Percentiles rank a stretch among this genome's conserved stretches.
Evolutionary conservation across 1,284 basidiomycete species (phyloP).

Genomic region (Puccinia polysora): DNA sequence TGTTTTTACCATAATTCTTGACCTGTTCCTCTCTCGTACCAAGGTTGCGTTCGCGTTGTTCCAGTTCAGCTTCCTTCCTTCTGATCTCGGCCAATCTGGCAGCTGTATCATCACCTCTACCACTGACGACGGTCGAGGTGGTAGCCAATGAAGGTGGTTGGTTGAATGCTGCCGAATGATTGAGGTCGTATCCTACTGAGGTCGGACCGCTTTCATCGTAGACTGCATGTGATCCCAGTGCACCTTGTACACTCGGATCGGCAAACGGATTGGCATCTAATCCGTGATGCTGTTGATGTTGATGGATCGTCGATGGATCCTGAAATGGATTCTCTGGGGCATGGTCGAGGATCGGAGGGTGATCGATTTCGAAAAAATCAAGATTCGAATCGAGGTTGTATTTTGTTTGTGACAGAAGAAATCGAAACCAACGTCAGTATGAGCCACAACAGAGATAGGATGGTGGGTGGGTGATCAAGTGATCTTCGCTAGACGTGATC

Average conservation of each 20-base stretch:
- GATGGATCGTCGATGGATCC: conserved; percentile 12
- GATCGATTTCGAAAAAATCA: too few species aligned
- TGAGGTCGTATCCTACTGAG: neutral
- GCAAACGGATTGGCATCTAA: conserved; percentile 52
- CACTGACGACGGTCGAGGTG: conserved; percentile 11
- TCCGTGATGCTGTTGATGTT: conserved; percentile 29
- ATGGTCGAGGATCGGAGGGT: too few species aligned
- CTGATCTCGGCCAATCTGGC: conserved; percentile 62
- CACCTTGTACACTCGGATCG: conserved; percentile 51
- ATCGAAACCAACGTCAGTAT: too few species aligned
- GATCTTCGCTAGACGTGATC: too few species aligned
- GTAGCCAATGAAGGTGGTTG: conserved; percentile 37
- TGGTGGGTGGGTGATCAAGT: too few species aligned
- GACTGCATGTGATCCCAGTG: conserved; percentile 26
- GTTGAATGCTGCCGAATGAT: conserved; percentile 6
- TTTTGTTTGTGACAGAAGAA: too few species aligned
- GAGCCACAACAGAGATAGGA: too few species aligned
- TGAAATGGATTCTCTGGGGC: conserved; percentile 42
- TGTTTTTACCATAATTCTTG: conserved; percentile 73
- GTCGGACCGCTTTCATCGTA: conserved; percentile 29
- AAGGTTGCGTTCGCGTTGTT: conserved; percentile 68
- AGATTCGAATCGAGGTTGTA: too few species aligned
- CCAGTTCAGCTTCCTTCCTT: conserved; percentile 72
- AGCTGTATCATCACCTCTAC: conserved; percentile 54
- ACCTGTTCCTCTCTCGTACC: conserved; percentile 62